These are phyloP conservation scores for Hibiscus tridactylites DNA, from an alignment of 345 rosid genomes.

Conservation along the genomic window DNA sequence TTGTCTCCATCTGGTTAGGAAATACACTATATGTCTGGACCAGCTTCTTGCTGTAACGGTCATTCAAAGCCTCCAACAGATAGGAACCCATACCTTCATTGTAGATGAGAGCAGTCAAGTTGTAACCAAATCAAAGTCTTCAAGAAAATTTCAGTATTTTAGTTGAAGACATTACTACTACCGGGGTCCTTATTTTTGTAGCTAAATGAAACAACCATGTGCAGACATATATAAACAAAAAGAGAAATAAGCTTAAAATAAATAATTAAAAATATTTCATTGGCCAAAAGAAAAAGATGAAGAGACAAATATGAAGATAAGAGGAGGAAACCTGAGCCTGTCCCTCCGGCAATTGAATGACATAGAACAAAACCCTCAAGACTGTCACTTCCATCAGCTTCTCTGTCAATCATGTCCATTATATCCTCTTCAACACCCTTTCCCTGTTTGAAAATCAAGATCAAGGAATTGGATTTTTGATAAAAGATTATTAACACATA, in stretches of 20 bases:
- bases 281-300: background rate
- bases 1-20: constrained; percentile 98
- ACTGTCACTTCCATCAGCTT: constrained; percentile 99
- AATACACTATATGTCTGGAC: constrained; percentile 97
- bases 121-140: background rate
- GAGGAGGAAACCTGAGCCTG: constrained; percentile 75
- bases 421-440: constrained; percentile 92
- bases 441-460: constrained; percentile 43
- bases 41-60: constrained; percentile 96
- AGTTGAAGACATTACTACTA: background rate
- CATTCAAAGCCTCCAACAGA: constrained; percentile 87
- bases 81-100: constrained; percentile 96
- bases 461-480: constrained; percentile 1
- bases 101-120: constrained; percentile 5
- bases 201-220: background rate
- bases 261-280: background rate
- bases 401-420: constrained; percentile 97
- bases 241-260: too few species aligned
- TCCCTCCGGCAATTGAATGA: constrained; percentile 96
- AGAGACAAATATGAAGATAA: background rate
- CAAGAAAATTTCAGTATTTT: background rate
- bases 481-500: background rate
- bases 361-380: constrained; percentile 92
- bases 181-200: background rate
- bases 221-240: background rate